Conservation (phyloP, 1,139 yeast species). For the Yamadazyma jaroonii region DNA sequence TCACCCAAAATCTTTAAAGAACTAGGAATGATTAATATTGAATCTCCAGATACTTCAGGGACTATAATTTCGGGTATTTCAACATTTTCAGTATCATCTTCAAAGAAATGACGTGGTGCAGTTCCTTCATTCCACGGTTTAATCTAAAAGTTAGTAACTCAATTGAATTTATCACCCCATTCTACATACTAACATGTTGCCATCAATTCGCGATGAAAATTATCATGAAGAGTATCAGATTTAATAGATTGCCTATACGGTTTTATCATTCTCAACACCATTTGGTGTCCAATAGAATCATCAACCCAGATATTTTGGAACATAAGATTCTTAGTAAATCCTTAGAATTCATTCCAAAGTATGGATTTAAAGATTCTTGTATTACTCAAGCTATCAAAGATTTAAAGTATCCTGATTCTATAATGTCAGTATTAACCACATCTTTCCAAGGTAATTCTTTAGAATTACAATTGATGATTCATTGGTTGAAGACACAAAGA, state of each 20-base stretch:
- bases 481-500: conserved; percentile 41
- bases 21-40: conserved; percentile 26
- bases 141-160: conserved; percentile 30
- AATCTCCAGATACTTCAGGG: conserved; percentile 15
- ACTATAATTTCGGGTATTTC: conserved; percentile 12
- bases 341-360: conserved; percentile 55
- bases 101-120: conserved; percentile 53
- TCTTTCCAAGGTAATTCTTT: conserved; percentile 29
- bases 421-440: conserved; percentile 52
- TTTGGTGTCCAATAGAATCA: conserved; percentile 30
- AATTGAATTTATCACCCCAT: not conserved
- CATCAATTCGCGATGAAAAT: not conserved
- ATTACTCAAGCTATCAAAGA: conserved; percentile 61
- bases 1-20: conserved; percentile 25
- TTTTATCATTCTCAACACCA: conserved; percentile 38
- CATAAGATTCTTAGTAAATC: conserved; percentile 34
- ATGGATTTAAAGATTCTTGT: conserved; percentile 67
- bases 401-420: conserved; percentile 63
- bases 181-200: conserved; percentile 8
- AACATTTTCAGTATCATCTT: conserved; percentile 31
- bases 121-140: conserved; percentile 56
- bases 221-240: not conserved
- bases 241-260: not conserved
- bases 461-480: conserved; percentile 46
- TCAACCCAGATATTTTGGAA: conserved; percentile 29